Evolutionary conservation across 2,329 filamentous ascomycete genomes (phyloP), one percentile per base, ranked within the genome.

Genomic region (Acrocalymma vagum): DNA sequence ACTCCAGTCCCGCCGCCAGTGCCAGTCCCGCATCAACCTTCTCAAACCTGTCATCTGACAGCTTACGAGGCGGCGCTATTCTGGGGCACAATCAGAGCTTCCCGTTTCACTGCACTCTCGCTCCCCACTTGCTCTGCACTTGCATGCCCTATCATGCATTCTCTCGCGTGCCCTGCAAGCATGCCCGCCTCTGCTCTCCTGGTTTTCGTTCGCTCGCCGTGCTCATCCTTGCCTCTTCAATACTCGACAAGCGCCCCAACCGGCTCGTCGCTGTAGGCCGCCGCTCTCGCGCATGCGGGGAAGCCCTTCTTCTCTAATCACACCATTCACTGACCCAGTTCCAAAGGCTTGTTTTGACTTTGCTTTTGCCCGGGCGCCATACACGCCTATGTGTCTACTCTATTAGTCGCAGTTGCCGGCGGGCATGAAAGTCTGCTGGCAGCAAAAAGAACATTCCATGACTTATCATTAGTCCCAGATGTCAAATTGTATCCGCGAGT

Each of bases 41-140:
- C 36, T n/a, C n/a, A n/a, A n/a, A 10, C 17, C 28, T 36, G 54
- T 67, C 63, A 66, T 65, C 57, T 67, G 65, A 69, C 56, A 43
- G 36, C 55, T 32, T 47, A 29, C 35, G 29, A 48, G 27, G 30
- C 42, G 39, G 37, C 42, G 39, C 43, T 38, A 39, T 29, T 37
- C 41, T 33, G 33, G 45, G 30, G 29, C 37, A 43, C 32, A 38
- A 45, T 31, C 39, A 48, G 47, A 41, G 32, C 32, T 52, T 31
- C 46, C 46, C 41, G 48, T 55, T 59, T 54, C 45, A 54, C 38
- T 42, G 37, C 33, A 38, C 37, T 39, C 35, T 35, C 33, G 37
- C 30, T 33, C 25, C n/a, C 29, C 24, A 21, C 22, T 30, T 29
- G 29, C 27, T 25, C 26, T 54, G 46, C 52, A 28, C 48, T 45